phyloP scores from a whole-genome alignment of 1,139 yeast genomes.

The Pichia sp. region DNA sequence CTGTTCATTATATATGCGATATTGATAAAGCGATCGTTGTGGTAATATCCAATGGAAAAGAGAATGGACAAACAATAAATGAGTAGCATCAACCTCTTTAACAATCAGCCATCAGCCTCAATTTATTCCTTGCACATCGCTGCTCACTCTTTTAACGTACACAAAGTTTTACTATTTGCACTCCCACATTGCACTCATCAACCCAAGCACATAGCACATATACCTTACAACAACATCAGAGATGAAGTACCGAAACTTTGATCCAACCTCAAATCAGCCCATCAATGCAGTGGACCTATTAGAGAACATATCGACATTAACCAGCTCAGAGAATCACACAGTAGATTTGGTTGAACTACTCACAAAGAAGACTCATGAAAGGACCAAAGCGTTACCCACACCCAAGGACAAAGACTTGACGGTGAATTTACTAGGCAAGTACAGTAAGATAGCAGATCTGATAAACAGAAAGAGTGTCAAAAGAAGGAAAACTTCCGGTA shows the following conservation, averaged over 20 bases:
- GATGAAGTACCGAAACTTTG: slow-evolving; percentile 17
- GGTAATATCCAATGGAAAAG: too few species aligned
- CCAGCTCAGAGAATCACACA: slow-evolving; percentile 12
- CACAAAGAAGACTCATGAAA: neutral
- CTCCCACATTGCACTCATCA: neutral
- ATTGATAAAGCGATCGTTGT: too few species aligned
- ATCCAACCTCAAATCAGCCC: slow-evolving; percentile 12
- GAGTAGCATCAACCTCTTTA: too few species aligned
- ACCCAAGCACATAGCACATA: neutral
- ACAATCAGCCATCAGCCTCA: too few species aligned
- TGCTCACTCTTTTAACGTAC: too few species aligned
- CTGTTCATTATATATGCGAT: slow-evolving; percentile 1
- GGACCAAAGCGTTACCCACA: neutral
- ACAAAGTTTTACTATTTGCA: too few species aligned
- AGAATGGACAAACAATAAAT: too few species aligned
- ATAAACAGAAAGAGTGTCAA: slow-evolving; percentile 3
- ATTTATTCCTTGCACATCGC: too few species aligned
- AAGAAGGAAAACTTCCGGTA: neutral
- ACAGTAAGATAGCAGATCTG: slow-evolving; percentile 26
- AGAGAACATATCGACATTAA: slow-evolving; percentile 13
- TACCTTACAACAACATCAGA: too few species aligned
- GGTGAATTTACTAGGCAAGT: slow-evolving; percentile 31
- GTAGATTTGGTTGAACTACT: slow-evolving; percentile 1
- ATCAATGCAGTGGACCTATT: slow-evolving; percentile 13
- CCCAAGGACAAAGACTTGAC: slow-evolving; percentile 13